A percentile compares a stretch with the other conserved stretches of the same genome.
These are phyloP conservation scores for Solanum sejunctum DNA, from an alignment of 257 asterid species.

Conservation along the genomic window DNA sequence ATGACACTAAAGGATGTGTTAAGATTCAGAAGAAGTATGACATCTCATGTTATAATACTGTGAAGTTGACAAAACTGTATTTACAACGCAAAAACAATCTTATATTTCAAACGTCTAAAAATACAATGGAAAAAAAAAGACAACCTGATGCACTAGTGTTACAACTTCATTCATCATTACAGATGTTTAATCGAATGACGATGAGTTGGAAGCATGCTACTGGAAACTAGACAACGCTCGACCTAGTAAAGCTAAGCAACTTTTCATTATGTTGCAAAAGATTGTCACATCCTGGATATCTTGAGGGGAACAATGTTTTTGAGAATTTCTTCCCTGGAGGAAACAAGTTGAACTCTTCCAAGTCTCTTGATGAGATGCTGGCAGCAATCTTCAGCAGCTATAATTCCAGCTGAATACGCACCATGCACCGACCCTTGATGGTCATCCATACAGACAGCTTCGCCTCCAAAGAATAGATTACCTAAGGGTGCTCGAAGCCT, in stretches of 20 bases:
- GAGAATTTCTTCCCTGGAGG: slow-evolving; percentile 54
- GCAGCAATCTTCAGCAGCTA: slow-evolving; percentile 80
- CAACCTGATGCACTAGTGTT: no score
- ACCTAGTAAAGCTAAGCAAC: not conserved
- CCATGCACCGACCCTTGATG: slow-evolving; percentile 98
- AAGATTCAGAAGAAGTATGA: no score
- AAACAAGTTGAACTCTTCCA: slow-evolving; percentile 47
- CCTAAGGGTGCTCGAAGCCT: slow-evolving; percentile 78
- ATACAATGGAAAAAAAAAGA: no score
- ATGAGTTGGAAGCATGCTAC: no score
- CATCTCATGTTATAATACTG: no score
- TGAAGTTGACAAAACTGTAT: no score
- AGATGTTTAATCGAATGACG: no score
- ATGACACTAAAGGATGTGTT: no score
- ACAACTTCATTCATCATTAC: no score
- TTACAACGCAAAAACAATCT: no score
- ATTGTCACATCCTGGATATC: slow-evolving; percentile 64
- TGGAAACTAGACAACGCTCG: not conserved
- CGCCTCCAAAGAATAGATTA: slow-evolving; percentile 89
- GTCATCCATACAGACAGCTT: slow-evolving; percentile 68
- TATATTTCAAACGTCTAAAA: no score
- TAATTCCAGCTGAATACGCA: slow-evolving; percentile 81
- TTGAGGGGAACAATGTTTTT: slow-evolving; percentile 70
- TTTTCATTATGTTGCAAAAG: not conserved
- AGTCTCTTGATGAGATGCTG: slow-evolving; percentile 47